Percentiles rank a stretch among this genome's conserved stretches.
Conservation (phyloP, 1,284 basidiomycete species). For the Boletus chippewaensis region DNA sequence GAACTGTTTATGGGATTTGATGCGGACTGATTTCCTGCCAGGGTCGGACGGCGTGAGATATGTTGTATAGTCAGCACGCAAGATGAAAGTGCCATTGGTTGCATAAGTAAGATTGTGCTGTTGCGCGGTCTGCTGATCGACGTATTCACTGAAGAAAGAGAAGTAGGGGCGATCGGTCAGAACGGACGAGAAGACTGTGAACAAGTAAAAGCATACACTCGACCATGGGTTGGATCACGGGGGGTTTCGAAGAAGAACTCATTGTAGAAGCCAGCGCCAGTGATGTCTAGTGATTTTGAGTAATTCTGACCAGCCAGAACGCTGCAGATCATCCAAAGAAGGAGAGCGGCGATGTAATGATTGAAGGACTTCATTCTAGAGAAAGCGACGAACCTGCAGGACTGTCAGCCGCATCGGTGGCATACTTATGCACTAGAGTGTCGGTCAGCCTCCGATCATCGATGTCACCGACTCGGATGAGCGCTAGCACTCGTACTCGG, state of each 20-base stretch:
- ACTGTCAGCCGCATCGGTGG: background rate
- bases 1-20: conserved; percentile 19
- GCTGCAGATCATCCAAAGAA: background rate
- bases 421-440: background rate
- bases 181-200: background rate
- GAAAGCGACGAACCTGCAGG: conserved; percentile 11
- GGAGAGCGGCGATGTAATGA: background rate
- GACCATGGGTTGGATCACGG: conserved; percentile 34
- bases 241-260: conserved; percentile 28
- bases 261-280: conserved; percentile 29
- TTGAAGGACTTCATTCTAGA: conserved; percentile 8
- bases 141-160: conserved; percentile 29
- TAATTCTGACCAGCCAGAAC: conserved; percentile 12
- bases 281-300: conserved; percentile 17
- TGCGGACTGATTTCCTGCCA: conserved; percentile 27
- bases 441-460: conserved; percentile 15
- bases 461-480: too few relatives aligned
- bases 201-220: conserved; percentile 24
- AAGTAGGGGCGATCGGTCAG: background rate
- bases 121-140: conserved; percentile 28
- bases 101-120: conserved; percentile 31
- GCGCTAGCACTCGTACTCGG: too few relatives aligned
- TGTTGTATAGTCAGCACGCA: conserved; percentile 33
- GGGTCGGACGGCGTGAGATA: conserved; percentile 19
- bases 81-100: conserved; percentile 28